Conservation (phyloP, 2,329 filamentous ascomycete species). For the Zymoseptoria tritici region DNA sequence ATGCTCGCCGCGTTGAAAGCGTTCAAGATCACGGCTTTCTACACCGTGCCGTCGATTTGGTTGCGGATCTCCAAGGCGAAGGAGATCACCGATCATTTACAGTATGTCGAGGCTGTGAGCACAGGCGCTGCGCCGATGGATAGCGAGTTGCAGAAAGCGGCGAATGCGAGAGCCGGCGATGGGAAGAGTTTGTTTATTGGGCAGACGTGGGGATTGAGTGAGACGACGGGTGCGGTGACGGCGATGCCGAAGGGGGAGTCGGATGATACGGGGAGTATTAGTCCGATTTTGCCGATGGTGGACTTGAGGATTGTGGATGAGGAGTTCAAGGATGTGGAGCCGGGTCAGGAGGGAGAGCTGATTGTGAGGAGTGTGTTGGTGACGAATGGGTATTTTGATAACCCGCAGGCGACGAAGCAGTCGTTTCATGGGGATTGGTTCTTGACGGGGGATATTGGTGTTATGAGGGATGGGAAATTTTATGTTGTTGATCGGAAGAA, state of each 20-base stretch:
- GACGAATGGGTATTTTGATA: constrained; percentile 66
- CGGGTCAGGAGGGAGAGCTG: constrained; percentile 28
- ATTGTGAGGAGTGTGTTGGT: constrained; percentile 24
- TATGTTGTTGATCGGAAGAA: constrained; percentile 73
- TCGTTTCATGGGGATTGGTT: constrained; percentile 76
- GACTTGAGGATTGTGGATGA: constrained; percentile 38
- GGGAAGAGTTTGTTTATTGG: constrained; percentile 29
- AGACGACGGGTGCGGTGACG: constrained; percentile 29
- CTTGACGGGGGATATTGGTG: constrained; percentile 79
- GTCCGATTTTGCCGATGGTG: constrained; percentile 33
- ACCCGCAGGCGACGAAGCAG: constrained; percentile 59
- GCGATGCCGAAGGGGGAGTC: constrained; percentile 32
- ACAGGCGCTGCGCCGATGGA: constrained; percentile 36
- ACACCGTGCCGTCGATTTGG: constrained; percentile 34
- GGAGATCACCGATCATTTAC: constrained; percentile 30
- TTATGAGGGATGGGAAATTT: constrained; percentile 71
- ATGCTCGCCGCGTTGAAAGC: constrained; percentile 31
- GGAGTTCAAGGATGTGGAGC: constrained; percentile 34
- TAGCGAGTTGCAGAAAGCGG: constrained; percentile 33
- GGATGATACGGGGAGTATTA: constrained; percentile 28
- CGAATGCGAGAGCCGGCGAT: constrained; percentile 25
- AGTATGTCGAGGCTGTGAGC: constrained; percentile 28
- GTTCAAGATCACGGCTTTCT: constrained; percentile 33
- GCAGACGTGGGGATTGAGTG: constrained; percentile 33
- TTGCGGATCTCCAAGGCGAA: constrained; percentile 33